phyloP scores from a whole-genome alignment of 192 early-diverging fungal genomes.

The Linnemannia exigua region DNA sequence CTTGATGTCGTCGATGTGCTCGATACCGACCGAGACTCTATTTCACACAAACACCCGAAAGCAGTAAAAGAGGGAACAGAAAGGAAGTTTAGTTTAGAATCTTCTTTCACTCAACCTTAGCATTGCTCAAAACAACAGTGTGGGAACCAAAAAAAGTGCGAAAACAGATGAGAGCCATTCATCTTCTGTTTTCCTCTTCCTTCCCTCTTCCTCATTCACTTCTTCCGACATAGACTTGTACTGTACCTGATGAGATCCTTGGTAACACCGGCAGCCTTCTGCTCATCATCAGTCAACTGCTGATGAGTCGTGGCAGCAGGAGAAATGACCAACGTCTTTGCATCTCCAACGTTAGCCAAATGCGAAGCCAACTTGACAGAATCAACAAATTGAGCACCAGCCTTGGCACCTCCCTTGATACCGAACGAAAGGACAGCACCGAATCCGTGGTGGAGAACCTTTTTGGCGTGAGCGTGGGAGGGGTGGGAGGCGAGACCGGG shows the following conservation, averaged over 20 bases:
- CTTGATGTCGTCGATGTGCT: conserved; percentile 82
- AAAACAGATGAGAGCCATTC: neutral
- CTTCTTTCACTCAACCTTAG: neutral
- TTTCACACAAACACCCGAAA: neutral
- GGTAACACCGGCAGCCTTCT: conserved; percentile 80
- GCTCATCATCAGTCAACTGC: conserved; percentile 88
- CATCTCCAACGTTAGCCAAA: conserved; percentile 96
- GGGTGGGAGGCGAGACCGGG: conserved; percentile 87
- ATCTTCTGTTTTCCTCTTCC: no score
- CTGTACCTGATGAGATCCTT: conserved; percentile 75
- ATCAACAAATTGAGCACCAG: conserved; percentile 81
- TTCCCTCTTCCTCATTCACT: no score
- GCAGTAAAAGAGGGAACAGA: neutral
- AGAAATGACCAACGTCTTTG: conserved; percentile 90
- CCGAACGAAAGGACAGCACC: conserved; percentile 90
- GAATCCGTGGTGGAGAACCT: conserved; percentile 87
- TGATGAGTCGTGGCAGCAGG: conserved; percentile 91
- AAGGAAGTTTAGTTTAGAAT: neutral
- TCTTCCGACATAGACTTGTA: neutral
- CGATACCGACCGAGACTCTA: conserved; percentile 89
- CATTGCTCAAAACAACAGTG: neutral
- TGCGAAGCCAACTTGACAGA: conserved; percentile 87
- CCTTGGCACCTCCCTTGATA: conserved; percentile 66
- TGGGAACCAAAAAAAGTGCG: neutral
- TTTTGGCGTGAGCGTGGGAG: conserved; percentile 83